Evolutionary conservation across 805 yeast genomes (phyloP).

Genomic region (Starmerella geochares): DNA sequence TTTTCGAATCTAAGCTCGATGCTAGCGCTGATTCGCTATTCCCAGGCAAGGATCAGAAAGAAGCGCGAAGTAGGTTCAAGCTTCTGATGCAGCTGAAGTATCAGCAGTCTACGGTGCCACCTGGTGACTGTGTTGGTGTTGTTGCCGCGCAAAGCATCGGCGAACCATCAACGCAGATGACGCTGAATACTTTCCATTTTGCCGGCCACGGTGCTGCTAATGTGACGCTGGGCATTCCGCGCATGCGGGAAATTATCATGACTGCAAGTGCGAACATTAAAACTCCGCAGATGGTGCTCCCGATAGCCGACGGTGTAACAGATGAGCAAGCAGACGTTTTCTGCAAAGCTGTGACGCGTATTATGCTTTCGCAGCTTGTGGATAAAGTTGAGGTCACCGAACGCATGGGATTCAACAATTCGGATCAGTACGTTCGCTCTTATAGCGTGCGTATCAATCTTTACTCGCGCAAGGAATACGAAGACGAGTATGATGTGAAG

Average conservation of each 20-base stretch:
- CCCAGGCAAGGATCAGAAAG: conserved; percentile 40
- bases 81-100: conserved; percentile 97
- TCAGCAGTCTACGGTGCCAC: conserved; percentile 88
- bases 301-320: conserved; percentile 64
- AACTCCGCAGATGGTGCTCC: conserved; percentile 98
- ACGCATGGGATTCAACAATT: conserved; percentile 57
- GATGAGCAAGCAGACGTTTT: conserved; percentile 86
- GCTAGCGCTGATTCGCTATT: conserved; percentile 47
- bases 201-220: conserved; percentile 99
- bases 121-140: conserved; percentile 98
- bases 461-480: conserved; percentile 66
- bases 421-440: conserved; percentile 45
- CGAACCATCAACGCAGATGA: conserved; percentile 99
- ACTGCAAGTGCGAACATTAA: conserved; percentile 91
- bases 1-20: conserved; percentile 73
- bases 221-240: conserved; percentile 98
- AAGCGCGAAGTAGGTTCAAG: conserved; percentile 63
- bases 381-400: conserved; percentile 79
- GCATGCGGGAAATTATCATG: conserved; percentile 99
- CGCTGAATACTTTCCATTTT: conserved; percentile 90
- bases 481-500: conserved; percentile 77
- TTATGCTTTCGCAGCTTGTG: conserved; percentile 76
- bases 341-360: conserved; percentile 80
- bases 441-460: conserved; percentile 67
- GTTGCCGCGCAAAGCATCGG: conserved; percentile 97